A percentile compares a stretch with the other conserved stretches of the same genome.
Conservation (phyloP, 495 filamentous ascomycete species). For the Hypoxylon lienhwacheense region DNA sequence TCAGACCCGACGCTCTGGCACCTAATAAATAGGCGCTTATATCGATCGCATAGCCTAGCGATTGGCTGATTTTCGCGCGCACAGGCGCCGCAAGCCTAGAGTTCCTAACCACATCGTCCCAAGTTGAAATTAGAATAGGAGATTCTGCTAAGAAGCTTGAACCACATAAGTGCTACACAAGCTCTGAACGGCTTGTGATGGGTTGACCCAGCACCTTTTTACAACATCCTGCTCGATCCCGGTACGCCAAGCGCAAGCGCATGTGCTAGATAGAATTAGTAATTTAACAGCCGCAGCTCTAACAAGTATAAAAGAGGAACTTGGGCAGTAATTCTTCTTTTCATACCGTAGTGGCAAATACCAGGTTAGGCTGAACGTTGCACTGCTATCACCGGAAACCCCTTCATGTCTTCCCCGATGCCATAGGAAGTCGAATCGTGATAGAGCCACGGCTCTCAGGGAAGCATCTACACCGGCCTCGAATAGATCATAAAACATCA, state of each 20-base stretch:
- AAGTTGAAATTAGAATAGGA: constrained; percentile 1
- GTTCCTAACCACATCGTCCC: not conserved
- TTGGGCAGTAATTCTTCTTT: not conserved
- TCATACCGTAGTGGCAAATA: not conserved
- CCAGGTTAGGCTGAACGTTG: too few relatives aligned
- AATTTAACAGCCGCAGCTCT: not conserved
- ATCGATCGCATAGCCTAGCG: constrained; percentile 1
- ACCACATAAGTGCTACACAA: not conserved
- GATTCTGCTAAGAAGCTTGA: not conserved
- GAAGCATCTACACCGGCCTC: not conserved
- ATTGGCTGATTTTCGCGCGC: constrained; percentile 24
- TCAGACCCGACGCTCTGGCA: constrained; percentile 21
- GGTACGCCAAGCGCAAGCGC: constrained; percentile 7
- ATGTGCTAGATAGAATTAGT: not conserved
- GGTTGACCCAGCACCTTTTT: constrained; percentile 1
- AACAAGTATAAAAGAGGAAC: not conserved
- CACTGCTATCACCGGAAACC: too few relatives aligned
- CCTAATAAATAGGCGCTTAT: constrained; percentile 25
- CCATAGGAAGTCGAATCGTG: not conserved
- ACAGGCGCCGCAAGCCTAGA: constrained; percentile 7
- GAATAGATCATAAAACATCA: not conserved
- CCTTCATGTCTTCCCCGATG: too few relatives aligned
- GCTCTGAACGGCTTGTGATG: not conserved
- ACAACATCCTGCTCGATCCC: constrained; percentile 2
- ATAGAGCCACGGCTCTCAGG: not conserved